Conservation (phyloP, 2,329 filamentous ascomycete genomes). For the Paecilomyces sp. region DNA sequence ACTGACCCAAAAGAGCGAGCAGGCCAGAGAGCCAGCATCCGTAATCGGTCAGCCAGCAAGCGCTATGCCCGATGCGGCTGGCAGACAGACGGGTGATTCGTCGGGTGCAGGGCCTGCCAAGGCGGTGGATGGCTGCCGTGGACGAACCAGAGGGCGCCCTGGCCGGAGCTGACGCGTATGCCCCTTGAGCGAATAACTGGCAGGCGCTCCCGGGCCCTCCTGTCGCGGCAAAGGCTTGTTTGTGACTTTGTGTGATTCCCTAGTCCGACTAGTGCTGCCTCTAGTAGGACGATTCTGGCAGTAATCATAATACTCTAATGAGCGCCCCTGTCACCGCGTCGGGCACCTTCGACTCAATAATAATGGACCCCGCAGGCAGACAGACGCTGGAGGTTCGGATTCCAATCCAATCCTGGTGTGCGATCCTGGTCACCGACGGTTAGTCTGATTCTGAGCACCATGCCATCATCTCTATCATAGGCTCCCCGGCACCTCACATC, state of each 20-base stretch:
- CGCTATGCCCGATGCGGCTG: neutral
- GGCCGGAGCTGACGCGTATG: neutral
- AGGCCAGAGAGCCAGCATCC: neutral
- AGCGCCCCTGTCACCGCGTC: neutral
- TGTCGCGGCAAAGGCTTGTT: neutral
- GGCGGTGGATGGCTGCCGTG: neutral
- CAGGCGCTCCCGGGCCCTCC: neutral
- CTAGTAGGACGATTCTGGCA: no score
- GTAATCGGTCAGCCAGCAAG: neutral
- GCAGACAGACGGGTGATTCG: neutral
- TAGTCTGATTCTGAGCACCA: no score
- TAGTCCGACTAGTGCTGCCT: neutral
- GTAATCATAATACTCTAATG: no score
- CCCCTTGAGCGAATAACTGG: neutral
- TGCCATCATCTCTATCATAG: no score
- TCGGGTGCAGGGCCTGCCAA: neutral
- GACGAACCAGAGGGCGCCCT: neutral
- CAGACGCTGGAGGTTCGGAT: neutral
- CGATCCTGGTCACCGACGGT: constrained; percentile 17
- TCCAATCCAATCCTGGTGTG: constrained; percentile 19
- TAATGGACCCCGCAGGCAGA: constrained; percentile 7
- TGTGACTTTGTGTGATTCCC: neutral
- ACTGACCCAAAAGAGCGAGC: neutral
- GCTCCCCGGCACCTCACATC: neutral
- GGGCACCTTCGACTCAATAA: neutral